Evolutionary conservation across 139 green algal genomes (phyloP), one percentile per base, ranked within the genome.

Genomic region (Yamagishiella unicocca): DNA sequence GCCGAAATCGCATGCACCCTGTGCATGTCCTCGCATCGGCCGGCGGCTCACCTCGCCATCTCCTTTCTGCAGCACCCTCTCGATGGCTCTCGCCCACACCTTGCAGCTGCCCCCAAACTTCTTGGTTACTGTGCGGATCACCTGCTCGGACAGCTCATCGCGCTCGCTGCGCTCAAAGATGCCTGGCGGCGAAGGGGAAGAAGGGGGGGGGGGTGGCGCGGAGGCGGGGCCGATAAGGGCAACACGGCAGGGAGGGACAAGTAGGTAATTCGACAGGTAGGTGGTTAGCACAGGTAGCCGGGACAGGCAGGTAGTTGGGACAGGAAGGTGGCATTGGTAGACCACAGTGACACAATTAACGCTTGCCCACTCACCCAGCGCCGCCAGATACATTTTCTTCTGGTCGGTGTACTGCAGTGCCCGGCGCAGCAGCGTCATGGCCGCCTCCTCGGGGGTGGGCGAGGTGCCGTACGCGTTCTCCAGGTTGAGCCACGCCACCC

Each of bases 401-500:
- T 86, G 89, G 87, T 99, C 92, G 68, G 83, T 95, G 91, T 97
- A 94, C 38, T 91, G 79, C 89, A 98, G 85, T 38, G 96, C 96
- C 19, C 92, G 86, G 38, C 94, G 87, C 88, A 99, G 98, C 35
- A 97, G 88, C 62, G 61, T 84, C 90, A 96, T 93, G 24, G 96
- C 90, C 14, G 95, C 94, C 68, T 98, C 96, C 82, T 96, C 94
- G 19, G 90, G 91, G 0, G 83, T 79, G 0, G 95, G 94, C 42
- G 33, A 4, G 29, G 86, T 82, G n/a, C 96, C 98, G 79, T 98
- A 95, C 27, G 90, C 83, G 71, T 96, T 97, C 91, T 99, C 98
- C 75, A 99, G 82, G 89, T 99, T 99, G 10, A 99, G 91, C 77
- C 90, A 96, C 22, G 98, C 98, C 70, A 98, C 92, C 98, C 98